Evolutionary conservation across 2,329 filamentous ascomycete genomes (phyloP).

Genomic region (Monosporascus ibericus): DNA sequence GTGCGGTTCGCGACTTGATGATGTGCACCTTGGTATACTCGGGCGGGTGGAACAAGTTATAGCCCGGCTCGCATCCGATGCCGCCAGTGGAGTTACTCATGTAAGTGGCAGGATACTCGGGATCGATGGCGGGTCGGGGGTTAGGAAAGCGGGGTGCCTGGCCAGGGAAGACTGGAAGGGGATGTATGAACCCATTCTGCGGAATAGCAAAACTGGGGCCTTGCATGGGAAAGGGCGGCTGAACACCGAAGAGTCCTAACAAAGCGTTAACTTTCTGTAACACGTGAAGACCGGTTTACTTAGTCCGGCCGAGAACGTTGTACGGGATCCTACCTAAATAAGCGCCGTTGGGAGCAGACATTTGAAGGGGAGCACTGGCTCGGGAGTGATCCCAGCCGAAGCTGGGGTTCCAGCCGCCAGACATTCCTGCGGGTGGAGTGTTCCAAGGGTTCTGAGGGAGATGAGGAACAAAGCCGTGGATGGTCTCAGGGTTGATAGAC

Average conservation of each 20-base stretch:
- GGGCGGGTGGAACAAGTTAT: slow-evolving; percentile 55
- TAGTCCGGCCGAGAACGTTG: too few species aligned
- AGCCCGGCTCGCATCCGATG: slow-evolving; percentile 53
- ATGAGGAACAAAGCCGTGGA: background rate
- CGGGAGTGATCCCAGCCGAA: slow-evolving; percentile 15
- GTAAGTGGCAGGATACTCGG: slow-evolving; percentile 44
- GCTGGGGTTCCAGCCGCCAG: slow-evolving; percentile 18
- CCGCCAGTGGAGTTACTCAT: slow-evolving; percentile 53
- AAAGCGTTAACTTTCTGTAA: too few species aligned
- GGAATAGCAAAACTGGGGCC: slow-evolving; percentile 14
- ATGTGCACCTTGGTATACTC: slow-evolving; percentile 56
- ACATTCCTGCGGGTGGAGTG: background rate
- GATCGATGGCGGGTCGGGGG: slow-evolving; percentile 35
- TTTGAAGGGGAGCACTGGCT: background rate
- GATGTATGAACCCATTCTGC: slow-evolving; percentile 11
- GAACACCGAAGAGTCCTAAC: too few species aligned
- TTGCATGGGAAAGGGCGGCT: slow-evolving; percentile 10
- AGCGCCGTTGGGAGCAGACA: background rate
- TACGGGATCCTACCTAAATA: background rate
- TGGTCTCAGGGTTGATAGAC: background rate
- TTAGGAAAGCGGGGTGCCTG: slow-evolving; percentile 32
- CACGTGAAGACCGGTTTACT: too few species aligned
- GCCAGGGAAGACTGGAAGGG: slow-evolving; percentile 18
- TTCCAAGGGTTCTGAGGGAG: background rate
- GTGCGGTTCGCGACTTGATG: slow-evolving; percentile 42